Base-by-base conservation (phyloP, 2,329 filamentous ascomycete genomes). In the Penicillium crustosum region DNA sequence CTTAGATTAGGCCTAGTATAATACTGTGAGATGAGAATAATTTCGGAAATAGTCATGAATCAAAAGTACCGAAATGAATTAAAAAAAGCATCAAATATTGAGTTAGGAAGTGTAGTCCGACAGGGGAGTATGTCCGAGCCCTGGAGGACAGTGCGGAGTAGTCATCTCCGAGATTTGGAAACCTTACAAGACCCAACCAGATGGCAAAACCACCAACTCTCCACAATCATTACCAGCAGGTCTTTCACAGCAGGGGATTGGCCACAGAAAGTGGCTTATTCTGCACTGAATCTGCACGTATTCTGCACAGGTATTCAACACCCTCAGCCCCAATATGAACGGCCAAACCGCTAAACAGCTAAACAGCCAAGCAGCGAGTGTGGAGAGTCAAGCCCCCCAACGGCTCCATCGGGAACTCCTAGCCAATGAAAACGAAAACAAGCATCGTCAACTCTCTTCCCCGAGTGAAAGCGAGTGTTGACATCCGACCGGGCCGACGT, bases 391-490 rank as follows among this genome's bases (percentile, higher is more conserved):
- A 29, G 27, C 10, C 33, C 17, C 42, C 48, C 45, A 27, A 53
- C 57, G 8, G 27, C 21, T 43, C 5, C 12, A 42, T 33, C 8
- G 33, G 5, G 9, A 31, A n/a, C 41, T 45, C 43, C 44, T 44
- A 55, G 56, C 49, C 33, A 42, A 54, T 54, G 45, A 55, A 60
- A 51, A 36, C 27, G 54, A 55, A 55, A 33, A 33, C 31, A 33
- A 33, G 31, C 31, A 13, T 33, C 12, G 31, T 6, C 31, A 33
- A 15, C 5, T 6, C 31, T 33, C 12, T 6, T 6, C 12, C 31
- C 31, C 12, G 12, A 15, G 12, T 33, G 31, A 15, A 33, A 33
- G 6, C 15, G 6, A 12, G 15, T 6, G 12, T 15, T 33, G 31
- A 33, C 5, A 33, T 33, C 31, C 31, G 12, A 33, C 31, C 31